Evolutionary conservation across 805 yeast species (phyloP).

Genomic region (Cyberlindnera veronae): DNA sequence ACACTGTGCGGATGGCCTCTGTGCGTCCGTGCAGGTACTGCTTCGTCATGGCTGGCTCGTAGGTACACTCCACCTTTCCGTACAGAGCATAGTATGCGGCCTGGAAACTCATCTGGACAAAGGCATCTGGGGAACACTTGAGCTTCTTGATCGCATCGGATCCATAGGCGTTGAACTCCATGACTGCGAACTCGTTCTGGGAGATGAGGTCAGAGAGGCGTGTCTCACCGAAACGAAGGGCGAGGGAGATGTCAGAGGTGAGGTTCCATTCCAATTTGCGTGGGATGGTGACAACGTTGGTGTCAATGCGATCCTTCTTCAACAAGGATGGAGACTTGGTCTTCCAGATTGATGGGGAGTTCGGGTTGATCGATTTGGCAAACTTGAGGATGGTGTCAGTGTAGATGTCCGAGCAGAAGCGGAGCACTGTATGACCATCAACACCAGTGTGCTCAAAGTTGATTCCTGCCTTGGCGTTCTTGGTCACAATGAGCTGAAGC

Average conservation of each 20-base stretch:
- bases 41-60: conserved; percentile 97
- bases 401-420: conserved; percentile 86
- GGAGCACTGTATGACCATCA: conserved; percentile 89
- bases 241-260: conserved; percentile 71
- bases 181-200: conserved; percentile 81
- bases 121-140: conserved; percentile 93
- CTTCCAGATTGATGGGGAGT: conserved; percentile 66
- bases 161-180: conserved; percentile 71
- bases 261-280: conserved; percentile 86
- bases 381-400: conserved; percentile 86
- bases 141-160: conserved; percentile 73
- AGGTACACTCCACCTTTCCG: conserved; percentile 90
- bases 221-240: conserved; percentile 88
- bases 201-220: conserved; percentile 81
- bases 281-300: conserved; percentile 63
- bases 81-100: conserved; percentile 88
- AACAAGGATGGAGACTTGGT: conserved; percentile 46
- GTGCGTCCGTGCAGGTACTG: conserved; percentile 85
- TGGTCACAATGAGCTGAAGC: conserved; percentile 79
- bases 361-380: conserved; percentile 77
- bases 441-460: conserved; percentile 94
- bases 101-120: conserved; percentile 90
- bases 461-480: conserved; percentile 88
- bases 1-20: conserved; percentile 85
- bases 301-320: conserved; percentile 38